Evolutionary conservation across 2,329 filamentous ascomycete genomes (phyloP).

Genomic region (Xylariaceae sp.): DNA sequence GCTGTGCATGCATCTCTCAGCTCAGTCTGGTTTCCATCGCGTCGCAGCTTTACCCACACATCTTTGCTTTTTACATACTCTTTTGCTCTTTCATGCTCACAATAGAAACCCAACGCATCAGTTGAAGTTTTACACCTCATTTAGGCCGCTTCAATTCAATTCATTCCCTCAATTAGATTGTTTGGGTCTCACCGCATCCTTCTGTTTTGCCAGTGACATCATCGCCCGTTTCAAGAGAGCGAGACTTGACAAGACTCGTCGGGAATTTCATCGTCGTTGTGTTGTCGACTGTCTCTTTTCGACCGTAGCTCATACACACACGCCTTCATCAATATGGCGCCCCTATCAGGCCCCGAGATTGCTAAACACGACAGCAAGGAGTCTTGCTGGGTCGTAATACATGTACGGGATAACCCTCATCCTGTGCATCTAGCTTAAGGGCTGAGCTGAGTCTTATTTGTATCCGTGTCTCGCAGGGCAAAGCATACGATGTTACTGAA

Average conservation of each 20-base stretch:
- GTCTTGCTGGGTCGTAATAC: constrained; percentile 88
- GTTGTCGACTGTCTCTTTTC: neutral
- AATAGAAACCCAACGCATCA: neutral
- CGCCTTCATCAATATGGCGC: constrained; percentile 30
- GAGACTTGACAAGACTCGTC: neutral
- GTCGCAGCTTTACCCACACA: neutral
- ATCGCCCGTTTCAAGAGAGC: neutral
- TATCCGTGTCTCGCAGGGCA: constrained; percentile 44
- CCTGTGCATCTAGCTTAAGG: constrained; percentile 4
- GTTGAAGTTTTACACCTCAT: neutral
- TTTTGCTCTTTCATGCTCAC: neutral
- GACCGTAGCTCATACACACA: neutral
- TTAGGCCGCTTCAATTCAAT: neutral
- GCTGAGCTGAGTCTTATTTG: neutral
- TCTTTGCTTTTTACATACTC: neutral
- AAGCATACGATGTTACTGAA: constrained; percentile 85
- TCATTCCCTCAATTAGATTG: neutral
- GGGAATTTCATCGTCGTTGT: neutral
- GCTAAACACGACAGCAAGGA: constrained; percentile 72
- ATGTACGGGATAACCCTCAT: constrained; percentile 42
- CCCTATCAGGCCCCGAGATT: constrained; percentile 48
- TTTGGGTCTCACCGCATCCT: neutral
- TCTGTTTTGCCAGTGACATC: constrained; percentile 12
- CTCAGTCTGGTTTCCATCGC: neutral
- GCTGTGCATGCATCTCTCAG: neutral